A percentile compares a stretch with the other conserved stretches of the same genome.
phyloP scores from a whole-genome alignment of 2,329 filamentous ascomycete species.

The Fonsecaea erecta region DNA sequence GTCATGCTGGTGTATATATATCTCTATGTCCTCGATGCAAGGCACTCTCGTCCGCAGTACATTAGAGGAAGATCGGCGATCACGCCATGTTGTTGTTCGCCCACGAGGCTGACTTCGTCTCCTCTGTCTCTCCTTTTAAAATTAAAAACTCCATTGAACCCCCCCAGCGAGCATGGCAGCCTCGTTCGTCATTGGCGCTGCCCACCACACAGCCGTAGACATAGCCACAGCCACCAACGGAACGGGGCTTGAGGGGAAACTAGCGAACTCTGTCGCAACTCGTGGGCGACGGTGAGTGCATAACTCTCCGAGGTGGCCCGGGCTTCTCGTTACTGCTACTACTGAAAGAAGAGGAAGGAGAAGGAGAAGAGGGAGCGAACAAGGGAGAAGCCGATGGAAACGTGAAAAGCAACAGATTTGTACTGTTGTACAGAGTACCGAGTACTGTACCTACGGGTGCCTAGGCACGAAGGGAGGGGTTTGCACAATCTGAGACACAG shows the following conservation, averaged over 20 bases:
- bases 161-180: not conserved
- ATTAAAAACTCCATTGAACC: too few relatives aligned
- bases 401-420: not conserved
- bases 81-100: not conserved
- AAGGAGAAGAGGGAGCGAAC: not conserved
- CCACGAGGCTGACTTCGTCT: conserved; percentile 6
- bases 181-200: conserved; percentile 1
- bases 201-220: too few relatives aligned
- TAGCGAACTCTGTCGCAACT: conserved; percentile 1
- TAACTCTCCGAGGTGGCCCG: not conserved
- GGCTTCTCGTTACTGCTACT: too few relatives aligned
- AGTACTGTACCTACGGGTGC: not conserved
- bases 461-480: too few relatives aligned
- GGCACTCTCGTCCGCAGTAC: too few relatives aligned
- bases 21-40: too few relatives aligned
- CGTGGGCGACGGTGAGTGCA: not conserved
- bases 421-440: too few relatives aligned
- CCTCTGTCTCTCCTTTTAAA: not conserved
- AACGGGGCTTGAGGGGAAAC: conserved; percentile 9
- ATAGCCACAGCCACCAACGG: conserved; percentile 3
- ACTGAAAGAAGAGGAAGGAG: too few relatives aligned
- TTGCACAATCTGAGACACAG: conserved; percentile 1
- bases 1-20: too few relatives aligned
- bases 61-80: too few relatives aligned
- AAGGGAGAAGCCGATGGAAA: not conserved